These are phyloP conservation scores for Ophiostoma triangulosporum DNA, from an alignment of 2,329 filamentous ascomycete species.

Conservation along the genomic window DNA sequence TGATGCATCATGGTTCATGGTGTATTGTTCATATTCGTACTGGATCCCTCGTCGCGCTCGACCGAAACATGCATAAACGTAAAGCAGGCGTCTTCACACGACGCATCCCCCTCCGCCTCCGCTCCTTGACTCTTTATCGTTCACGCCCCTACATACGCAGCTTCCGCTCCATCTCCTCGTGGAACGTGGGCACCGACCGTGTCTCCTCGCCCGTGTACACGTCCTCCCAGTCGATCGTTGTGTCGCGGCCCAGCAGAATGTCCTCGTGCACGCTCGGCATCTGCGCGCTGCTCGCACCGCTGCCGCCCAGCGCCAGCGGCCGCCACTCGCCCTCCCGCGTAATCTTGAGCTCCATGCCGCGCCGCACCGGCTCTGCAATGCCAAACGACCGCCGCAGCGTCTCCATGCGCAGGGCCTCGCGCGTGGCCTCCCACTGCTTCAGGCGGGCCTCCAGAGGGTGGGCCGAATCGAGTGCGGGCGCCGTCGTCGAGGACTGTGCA, in stretches of 20 bases:
- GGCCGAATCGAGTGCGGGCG: constrained; percentile 42
- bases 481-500: constrained; percentile 27
- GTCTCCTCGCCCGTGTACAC: constrained; percentile 71
- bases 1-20: too few relatives aligned
- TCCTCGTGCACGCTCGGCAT: constrained; percentile 69
- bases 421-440: constrained; percentile 77
- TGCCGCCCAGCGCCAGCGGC: constrained; percentile 54
- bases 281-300: constrained; percentile 20
- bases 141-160: constrained; percentile 48
- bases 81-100: constrained; percentile 1
- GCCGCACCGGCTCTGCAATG: constrained; percentile 79
- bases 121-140: too few relatives aligned
- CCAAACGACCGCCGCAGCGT: constrained; percentile 76
- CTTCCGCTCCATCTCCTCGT: constrained; percentile 89
- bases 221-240: constrained; percentile 81
- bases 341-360: constrained; percentile 92
- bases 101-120: too few relatives aligned
- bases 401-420: constrained; percentile 80
- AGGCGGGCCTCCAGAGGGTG: constrained; percentile 92
- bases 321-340: constrained; percentile 67
- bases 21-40: too few relatives aligned
- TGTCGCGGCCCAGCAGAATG: constrained; percentile 68
- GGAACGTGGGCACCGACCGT: constrained; percentile 57
- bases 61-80: neutral
- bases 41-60: too few relatives aligned